Conservation (phyloP, 2,329 filamentous ascomycete species). For the Chalara sp. region DNA sequence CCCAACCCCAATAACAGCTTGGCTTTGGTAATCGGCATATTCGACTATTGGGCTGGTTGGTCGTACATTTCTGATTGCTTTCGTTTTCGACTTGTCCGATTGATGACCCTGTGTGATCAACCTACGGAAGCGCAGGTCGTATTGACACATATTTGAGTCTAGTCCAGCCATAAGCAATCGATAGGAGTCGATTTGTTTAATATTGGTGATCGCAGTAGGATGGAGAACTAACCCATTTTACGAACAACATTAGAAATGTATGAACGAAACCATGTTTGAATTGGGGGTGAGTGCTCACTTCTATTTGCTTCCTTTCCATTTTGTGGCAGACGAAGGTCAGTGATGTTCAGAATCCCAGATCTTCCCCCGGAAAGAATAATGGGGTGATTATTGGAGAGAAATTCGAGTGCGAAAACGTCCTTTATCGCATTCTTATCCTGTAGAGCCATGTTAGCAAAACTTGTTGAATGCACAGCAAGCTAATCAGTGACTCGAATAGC, state of each 20-base stretch:
- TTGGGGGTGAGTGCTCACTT: not conserved
- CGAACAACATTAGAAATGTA: too few species aligned
- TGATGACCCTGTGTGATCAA: not conserved
- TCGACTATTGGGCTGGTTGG: conserved; percentile 33
- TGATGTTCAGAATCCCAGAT: conserved; percentile 32
- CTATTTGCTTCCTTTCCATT: conserved; percentile 10
- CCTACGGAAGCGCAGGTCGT: conserved; percentile 45
- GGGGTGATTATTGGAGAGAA: conserved; percentile 35
- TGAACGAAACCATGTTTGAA: too few species aligned
- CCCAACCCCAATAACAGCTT: conserved; percentile 40
- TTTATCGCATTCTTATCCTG: conserved; percentile 18
- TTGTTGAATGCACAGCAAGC: too few species aligned
- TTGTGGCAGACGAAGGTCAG: conserved; percentile 27
- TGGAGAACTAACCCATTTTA: conserved; percentile 20
- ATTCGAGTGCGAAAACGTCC: conserved; percentile 42
- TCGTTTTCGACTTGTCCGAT: not conserved
- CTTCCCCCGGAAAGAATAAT: conserved; percentile 46
- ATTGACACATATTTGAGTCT: conserved; percentile 42
- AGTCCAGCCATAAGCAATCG: conserved; percentile 48
- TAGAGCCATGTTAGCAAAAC: too few species aligned
- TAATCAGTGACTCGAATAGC: too few species aligned
- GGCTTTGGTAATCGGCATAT: conserved; percentile 46
- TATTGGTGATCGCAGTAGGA: conserved; percentile 37
- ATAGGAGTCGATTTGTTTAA: conserved; percentile 41
- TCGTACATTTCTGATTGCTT: not conserved